phyloP scores from a whole-genome alignment of 768 basidiomycete genomes.

The Pholiota molesta region DNA sequence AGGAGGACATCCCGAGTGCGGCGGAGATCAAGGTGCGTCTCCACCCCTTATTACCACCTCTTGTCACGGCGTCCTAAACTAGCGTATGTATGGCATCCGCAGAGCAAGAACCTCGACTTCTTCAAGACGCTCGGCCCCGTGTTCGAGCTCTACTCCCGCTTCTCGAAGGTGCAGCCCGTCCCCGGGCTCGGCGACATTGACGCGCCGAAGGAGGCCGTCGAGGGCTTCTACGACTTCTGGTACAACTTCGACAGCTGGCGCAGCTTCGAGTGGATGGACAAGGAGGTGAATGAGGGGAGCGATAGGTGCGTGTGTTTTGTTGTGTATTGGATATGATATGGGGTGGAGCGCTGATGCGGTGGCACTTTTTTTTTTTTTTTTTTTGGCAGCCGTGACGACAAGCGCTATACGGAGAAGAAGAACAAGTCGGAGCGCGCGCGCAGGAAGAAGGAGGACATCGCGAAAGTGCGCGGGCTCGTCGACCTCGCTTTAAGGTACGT shows the following conservation, averaged over 20 bases:
- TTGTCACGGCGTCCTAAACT: not conserved
- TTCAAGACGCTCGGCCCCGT: conserved; percentile 77
- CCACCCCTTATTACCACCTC: too few relatives aligned
- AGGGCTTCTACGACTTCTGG: conserved; percentile 98
- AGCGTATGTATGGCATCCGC: not conserved
- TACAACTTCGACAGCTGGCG: conserved; percentile 99
- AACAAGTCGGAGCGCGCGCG: conserved; percentile 97
- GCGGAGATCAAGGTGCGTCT: conserved; percentile 55
- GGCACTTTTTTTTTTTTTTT: not conserved
- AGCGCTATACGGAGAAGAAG: conserved; percentile 99
- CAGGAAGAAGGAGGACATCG: conserved; percentile 96
- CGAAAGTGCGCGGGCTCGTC: conserved; percentile 83
- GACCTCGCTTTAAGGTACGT: conserved; percentile 72
- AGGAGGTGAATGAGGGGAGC: conserved; percentile 97
- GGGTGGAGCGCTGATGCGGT: too few relatives aligned
- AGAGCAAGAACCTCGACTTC: conserved; percentile 64
- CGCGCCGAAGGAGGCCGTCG: conserved; percentile 80
- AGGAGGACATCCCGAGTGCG: conserved; percentile 76
- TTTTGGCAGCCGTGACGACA: conserved; percentile 84
- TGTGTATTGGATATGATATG: too few relatives aligned
- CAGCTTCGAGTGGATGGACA: conserved; percentile 96
- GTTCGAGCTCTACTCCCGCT: conserved; percentile 90
- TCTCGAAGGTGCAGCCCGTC: conserved; percentile 85
- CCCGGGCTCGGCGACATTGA: conserved; percentile 75
- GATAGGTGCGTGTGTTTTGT: conserved; percentile 66